Percentiles rank a stretch among this genome's conserved stretches.
These are phyloP conservation scores for Aeschynomene evenia DNA, from an alignment of 306 rosid genomes.

Conservation along the genomic window DNA sequence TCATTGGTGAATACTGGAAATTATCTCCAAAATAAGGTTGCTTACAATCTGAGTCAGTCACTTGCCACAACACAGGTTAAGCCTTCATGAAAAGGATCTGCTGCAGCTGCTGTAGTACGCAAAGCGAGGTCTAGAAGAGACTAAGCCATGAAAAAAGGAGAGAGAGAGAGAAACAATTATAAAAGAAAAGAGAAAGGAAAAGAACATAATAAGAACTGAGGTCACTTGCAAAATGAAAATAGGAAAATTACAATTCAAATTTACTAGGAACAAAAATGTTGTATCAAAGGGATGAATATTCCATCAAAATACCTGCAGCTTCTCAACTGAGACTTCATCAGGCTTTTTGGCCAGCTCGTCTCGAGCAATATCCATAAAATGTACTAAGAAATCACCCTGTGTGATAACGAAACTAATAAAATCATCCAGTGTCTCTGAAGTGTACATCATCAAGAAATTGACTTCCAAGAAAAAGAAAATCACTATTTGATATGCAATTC, in stretches of 20 bases:
- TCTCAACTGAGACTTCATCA: constrained; percentile 93
- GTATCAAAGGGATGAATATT: constrained; percentile 22
- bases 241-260: neutral
- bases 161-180: neutral
- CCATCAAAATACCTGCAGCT: constrained; percentile 77
- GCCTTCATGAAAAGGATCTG: constrained; percentile 95
- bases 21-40: constrained; percentile 9
- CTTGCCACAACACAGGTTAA: constrained; percentile 91
- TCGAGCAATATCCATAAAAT: constrained; percentile 96
- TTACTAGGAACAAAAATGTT: neutral
- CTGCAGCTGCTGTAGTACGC: constrained; percentile 94
- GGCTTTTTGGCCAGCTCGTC: constrained; percentile 88
- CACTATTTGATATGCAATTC: neutral
- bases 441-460: constrained; percentile 4
- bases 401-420: constrained; percentile 21
- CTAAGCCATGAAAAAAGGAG: constrained; percentile 37
- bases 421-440: neutral
- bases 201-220: constrained; percentile 25
- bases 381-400: constrained; percentile 98
- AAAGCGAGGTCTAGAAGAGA: constrained; percentile 96
- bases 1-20: constrained; percentile 16
- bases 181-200: constrained; percentile 8
- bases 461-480: constrained; percentile 20
- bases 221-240: constrained; percentile 14
- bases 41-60: constrained; percentile 32